Evolutionary conservation across 768 basidiomycete genomes (phyloP), one percentile per base, ranked within the genome.

Genomic region (Suillus weaverae): DNA sequence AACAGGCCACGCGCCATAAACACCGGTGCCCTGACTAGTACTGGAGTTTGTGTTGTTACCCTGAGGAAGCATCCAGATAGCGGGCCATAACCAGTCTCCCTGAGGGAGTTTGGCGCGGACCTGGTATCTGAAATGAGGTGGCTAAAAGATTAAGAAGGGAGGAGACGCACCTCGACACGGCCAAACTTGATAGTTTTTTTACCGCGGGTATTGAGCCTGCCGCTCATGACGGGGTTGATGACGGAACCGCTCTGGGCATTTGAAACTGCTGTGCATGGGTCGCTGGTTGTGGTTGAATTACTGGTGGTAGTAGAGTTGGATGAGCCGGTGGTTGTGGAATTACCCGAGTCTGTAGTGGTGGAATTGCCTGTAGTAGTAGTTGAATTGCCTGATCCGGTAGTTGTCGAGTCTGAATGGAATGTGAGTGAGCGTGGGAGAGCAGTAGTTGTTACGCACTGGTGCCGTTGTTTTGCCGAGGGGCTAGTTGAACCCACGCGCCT

Each of bases 21-120:
- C 60, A 10, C 74, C 74, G 1, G 69, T 60, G 14, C 68, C 69
- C 26, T 69, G 68, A 43, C 62, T 10, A 4, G 3, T 16, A 8
- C 3, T 50, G 5, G 68, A 1, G 39, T 36, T 41, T 7, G 74
- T 63, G 44, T 61, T 63, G 59, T 74, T 74, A 0, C 72, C 63
- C 51, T 69, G 66, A 26, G 76, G 73, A 8, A 78, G 26, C 75
- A 75, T 70, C 74, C 74, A 75, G 48, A 75, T 76, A 5, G 74
- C 74, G 2, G 74, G 74, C 74, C 74, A 75, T 2, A 74, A 51
- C 78, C 79, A 79, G 41, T 80, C 79, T 66, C 87, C 87, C 26
- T 76, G 74, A 0, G 89, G 89, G 46, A 91, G 70, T 71, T 86
- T 87, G 0, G 90, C 91, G 0, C 80, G 77, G 3, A 90, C 78